A percentile compares a stretch with the other conserved stretches of the same genome.
phyloP scores from a whole-genome alignment of 768 basidiomycete genomes.

The Daedaleopsis nitida region DNA sequence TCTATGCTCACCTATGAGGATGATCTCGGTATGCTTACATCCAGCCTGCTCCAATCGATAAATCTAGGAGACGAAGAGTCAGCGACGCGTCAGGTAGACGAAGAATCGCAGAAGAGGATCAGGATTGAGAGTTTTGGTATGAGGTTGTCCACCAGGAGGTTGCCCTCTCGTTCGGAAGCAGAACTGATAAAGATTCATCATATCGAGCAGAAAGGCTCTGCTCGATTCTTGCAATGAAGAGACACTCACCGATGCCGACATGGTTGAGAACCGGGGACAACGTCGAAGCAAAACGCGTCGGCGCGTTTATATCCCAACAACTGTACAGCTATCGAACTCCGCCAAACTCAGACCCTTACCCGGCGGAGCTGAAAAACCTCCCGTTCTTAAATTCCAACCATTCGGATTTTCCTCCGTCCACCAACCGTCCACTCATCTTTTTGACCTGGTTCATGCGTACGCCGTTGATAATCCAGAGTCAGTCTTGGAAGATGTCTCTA shows the following conservation, averaged over 20 bases:
- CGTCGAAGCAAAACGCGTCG: constrained; percentile 8
- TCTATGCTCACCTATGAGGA: constrained; percentile 14
- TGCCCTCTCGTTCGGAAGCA: constrained; percentile 75
- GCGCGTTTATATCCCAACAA: constrained; percentile 25
- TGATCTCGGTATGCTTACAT: not conserved
- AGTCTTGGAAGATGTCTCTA: not conserved
- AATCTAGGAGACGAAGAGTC: not conserved
- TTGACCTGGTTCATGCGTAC: no score
- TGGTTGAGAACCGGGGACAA: not conserved
- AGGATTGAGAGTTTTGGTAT: constrained; percentile 61
- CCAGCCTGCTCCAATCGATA: not conserved
- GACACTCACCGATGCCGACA: constrained; percentile 18
- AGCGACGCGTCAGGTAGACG: constrained; percentile 3
- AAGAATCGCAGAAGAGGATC: constrained; percentile 34
- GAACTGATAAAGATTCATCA: constrained; percentile 63
- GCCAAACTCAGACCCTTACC: constrained; percentile 19
- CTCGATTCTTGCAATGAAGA: constrained; percentile 1
- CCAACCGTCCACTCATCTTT: no score
- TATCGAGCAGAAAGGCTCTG: constrained; percentile 30
- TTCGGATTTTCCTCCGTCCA: no score
- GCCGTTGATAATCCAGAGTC: not conserved
- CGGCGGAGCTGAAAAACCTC: not conserved
- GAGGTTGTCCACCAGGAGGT: constrained; percentile 75
- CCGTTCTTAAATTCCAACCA: not conserved
- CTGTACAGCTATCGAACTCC: constrained; percentile 49